A percentile compares a stretch with the other conserved stretches of the same genome.
Evolutionary conservation across 345 rosid species (phyloP).

Genomic region (Salix suchowensis): DNA sequence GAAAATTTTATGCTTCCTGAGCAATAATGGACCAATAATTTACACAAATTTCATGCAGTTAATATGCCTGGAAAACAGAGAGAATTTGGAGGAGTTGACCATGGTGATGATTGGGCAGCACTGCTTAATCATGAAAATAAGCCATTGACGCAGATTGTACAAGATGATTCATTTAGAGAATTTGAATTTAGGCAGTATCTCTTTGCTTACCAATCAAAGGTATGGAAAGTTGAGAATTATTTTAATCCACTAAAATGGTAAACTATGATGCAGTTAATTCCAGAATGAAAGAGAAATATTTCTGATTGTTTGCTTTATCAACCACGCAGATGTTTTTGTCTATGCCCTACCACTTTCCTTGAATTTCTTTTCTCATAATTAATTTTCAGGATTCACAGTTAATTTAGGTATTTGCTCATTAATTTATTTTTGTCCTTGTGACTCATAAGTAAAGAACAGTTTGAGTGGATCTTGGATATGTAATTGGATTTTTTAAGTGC

Average conservation of each 20-base stretch:
- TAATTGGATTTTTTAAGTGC: background rate
- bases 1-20: background rate
- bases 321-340: background rate
- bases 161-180: conserved; percentile 90
- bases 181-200: conserved; percentile 94
- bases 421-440: too few species aligned
- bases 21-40: conserved; percentile 4
- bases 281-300: background rate
- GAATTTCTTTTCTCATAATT: background rate
- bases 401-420: too few species aligned
- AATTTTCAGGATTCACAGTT: background rate
- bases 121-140: conserved; percentile 71
- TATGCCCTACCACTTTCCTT: background rate
- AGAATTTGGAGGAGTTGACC: conserved; percentile 85
- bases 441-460: background rate
- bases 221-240: conserved; percentile 29
- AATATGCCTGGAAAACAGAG: conserved; percentile 63
- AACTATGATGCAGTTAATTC: background rate
- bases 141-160: conserved; percentile 68
- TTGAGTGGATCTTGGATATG: background rate
- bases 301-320: conserved; percentile 1
- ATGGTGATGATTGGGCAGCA: conserved; percentile 88
- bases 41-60: conserved; percentile 44
- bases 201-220: conserved; percentile 90
- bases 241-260: conserved; percentile 10